Percentiles rank a stretch among this genome's conserved stretches.
phyloP scores from a whole-genome alignment of 164 flowering plant genomes.

The Vitis labrusca region DNA sequence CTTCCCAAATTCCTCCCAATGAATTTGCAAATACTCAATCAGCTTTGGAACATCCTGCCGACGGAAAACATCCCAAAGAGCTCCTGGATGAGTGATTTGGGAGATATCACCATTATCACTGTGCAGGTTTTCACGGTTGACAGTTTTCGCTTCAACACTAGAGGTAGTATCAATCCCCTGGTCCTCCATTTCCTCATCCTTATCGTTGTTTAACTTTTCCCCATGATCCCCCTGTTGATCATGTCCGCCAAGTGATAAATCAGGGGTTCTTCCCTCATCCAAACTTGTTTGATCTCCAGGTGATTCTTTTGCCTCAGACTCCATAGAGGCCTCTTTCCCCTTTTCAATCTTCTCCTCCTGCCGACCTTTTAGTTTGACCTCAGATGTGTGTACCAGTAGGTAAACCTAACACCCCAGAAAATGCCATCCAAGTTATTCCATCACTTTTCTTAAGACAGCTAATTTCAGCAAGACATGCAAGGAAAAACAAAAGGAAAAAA shows the following conservation, averaged over 20 bases:
- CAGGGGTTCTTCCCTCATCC: conserved; percentile 35
- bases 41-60: conserved; percentile 80
- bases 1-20: conserved; percentile 47
- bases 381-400: conserved; percentile 73
- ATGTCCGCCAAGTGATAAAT: conserved; percentile 26
- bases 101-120: conserved; percentile 16
- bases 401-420: conserved; percentile 52
- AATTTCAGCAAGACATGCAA: neutral
- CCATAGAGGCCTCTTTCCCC: conserved; percentile 26
- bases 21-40: conserved; percentile 56
- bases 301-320: conserved; percentile 30
- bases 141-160: conserved; percentile 28
- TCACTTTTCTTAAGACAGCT: neutral
- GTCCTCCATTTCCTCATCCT: conserved; percentile 39
- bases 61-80: conserved; percentile 84
- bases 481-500: neutral
- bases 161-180: conserved; percentile 25
- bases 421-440: conserved; percentile 6
- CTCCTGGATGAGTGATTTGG: conserved; percentile 45
- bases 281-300: conserved; percentile 22
- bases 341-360: conserved; percentile 34
- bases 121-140: conserved; percentile 20
- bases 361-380: conserved; percentile 48
- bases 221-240: conserved; percentile 25
- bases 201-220: conserved; percentile 20